A percentile compares a stretch with the other conserved stretches of the same genome.
phyloP scores from a whole-genome alignment of 345 rosid species.

The Linum lewisii region DNA sequence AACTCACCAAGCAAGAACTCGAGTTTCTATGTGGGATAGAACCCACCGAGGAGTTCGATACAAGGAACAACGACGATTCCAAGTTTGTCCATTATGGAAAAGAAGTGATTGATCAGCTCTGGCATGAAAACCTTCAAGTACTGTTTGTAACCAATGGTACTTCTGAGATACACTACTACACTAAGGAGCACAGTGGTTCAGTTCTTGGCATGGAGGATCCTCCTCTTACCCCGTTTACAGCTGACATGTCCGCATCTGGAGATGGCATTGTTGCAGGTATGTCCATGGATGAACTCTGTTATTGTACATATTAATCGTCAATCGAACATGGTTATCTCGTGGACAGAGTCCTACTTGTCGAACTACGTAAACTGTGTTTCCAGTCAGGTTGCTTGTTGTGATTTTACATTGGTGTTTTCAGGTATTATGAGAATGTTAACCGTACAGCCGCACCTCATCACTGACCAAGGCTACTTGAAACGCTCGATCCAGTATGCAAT shows the following conservation, averaged over 20 bases:
- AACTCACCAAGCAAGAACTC: slow-evolving; percentile 84
- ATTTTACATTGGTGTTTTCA: slow-evolving; percentile 20
- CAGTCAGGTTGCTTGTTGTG: no score
- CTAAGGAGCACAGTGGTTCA: slow-evolving; percentile 63
- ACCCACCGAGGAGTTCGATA: slow-evolving; percentile 62
- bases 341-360: no score
- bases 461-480: slow-evolving; percentile 58
- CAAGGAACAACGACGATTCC: slow-evolving; percentile 40
- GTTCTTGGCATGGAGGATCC: slow-evolving; percentile 78
- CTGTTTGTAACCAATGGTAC: slow-evolving; percentile 88
- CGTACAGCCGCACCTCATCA: slow-evolving; percentile 51
- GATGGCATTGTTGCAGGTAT: slow-evolving; percentile 92
- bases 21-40: slow-evolving; percentile 73
- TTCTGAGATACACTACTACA: slow-evolving; percentile 83
- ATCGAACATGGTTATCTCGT: no score
- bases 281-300: not conserved
- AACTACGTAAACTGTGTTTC: no score
- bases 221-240: slow-evolving; percentile 62
- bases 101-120: slow-evolving; percentile 56
- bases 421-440: slow-evolving; percentile 83
- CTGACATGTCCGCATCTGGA: slow-evolving; percentile 87
- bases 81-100: slow-evolving; percentile 66
- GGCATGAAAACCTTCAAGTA: slow-evolving; percentile 74
- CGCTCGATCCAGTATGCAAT: slow-evolving; percentile 59
- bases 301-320: slow-evolving; percentile 6